phyloP scores from a whole-genome alignment of 345 rosid genomes.

The Citrus medica region DNA sequence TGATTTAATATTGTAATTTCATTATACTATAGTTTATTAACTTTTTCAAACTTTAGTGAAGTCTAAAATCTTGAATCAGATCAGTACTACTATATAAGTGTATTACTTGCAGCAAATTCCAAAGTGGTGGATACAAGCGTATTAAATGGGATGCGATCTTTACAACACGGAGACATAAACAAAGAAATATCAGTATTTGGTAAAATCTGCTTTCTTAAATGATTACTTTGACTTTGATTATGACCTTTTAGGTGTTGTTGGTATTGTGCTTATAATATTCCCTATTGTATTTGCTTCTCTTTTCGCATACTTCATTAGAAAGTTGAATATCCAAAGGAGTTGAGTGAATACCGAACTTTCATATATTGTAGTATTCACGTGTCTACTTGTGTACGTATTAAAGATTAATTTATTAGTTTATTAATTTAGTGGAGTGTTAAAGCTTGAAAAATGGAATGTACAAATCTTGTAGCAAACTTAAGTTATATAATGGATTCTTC shows the following conservation, averaged over 20 bases:
- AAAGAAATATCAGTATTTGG: conserved; percentile 5
- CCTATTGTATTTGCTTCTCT: conserved; percentile 19
- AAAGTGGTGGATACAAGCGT: no score
- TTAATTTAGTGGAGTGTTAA: no score
- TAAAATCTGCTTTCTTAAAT: conserved; percentile 10
- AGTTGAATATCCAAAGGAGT: conserved; percentile 28
- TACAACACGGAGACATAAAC: conserved; percentile 19
- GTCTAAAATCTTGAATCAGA: no score
- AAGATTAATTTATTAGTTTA: no score
- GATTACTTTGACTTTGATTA: conserved; percentile 29
- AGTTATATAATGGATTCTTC: conserved; percentile 15
- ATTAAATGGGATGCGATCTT: conserved; percentile 23
- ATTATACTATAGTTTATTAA: background rate
- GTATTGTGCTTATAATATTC: conserved; percentile 19
- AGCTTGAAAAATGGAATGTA: no score
- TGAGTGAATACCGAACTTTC: background rate
- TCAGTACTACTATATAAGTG: no score
- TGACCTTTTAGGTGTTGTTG: conserved; percentile 23
- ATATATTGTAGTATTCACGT: no score
- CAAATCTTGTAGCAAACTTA: no score
- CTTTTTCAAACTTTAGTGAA: no score
- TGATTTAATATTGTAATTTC: no score
- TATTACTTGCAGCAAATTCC: background rate
- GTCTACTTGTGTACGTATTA: no score
- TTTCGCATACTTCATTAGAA: conserved; percentile 24